Evolutionary conservation across 495 filamentous ascomycete genomes (phyloP), one percentile per base, ranked within the genome.

Genomic region (Poronia punctata): DNA sequence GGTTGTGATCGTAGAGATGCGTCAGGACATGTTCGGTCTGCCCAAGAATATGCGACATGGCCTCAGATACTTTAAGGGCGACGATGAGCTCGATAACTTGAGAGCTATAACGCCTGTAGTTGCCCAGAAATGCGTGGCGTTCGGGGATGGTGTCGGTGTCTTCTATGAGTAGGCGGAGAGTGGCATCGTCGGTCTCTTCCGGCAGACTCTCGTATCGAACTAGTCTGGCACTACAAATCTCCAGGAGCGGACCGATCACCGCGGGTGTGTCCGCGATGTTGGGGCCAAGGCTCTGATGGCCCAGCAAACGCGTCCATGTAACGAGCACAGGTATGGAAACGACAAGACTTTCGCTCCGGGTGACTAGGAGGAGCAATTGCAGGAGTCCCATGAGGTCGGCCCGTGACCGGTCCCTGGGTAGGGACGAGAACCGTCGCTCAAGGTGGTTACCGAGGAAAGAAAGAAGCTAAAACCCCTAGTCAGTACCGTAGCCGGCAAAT

Each of bases 101-200:
- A 8, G 78, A 76, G 57, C 88, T 92, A 50, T 93, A 97, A 32
- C 93, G 77, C 16, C 89, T 72, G 57, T 96, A 99, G 52, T 97
- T 97, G 1, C 92, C 90, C n/a, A 97, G 74, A 57, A 99, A 99
- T 9, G 89, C 86, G 65, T 99, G 92, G 17, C 85, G 73, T 59
- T 99, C 93, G 1, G 93, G 93, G 21, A 89, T 71, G 0, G 92
- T 96, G 59, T 97, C 93, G 22, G 95, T 86, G 57, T 99, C 92
- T 45, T 95, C 88, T 35, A 85, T 64, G 5, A 99, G 72, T 43
- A 95, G 88, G 24, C 86, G 64, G 20, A 89, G 72, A 10, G 82
- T 86, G 6, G 83, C 76, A 57, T 96, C 79, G 11, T 86, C 76
- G 0, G 80, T 83, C 45, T 93, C 84, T 37, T 84, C 75, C 0